Evolutionary conservation across 805 yeast genomes (phyloP).

Genomic region (Cyberlindnera nakhonratchasimensis): DNA sequence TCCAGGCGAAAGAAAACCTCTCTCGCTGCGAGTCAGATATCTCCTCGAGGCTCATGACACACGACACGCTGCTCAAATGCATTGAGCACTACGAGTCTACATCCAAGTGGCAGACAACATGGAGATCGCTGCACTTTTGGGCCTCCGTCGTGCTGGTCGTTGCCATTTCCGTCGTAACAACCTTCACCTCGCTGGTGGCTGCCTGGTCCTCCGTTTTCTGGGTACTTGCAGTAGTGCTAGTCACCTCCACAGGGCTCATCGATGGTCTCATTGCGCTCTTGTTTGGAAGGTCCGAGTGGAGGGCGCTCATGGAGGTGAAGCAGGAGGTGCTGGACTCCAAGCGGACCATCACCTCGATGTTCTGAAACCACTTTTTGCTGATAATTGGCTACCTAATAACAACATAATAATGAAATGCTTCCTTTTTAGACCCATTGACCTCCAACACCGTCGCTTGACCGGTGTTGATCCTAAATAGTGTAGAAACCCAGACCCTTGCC

Average conservation of each 20-base stretch:
- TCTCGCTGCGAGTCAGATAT: neutral
- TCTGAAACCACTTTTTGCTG: neutral
- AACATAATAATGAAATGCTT: neutral
- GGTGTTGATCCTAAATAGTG: no score
- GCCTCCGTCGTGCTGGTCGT: slow-evolving; percentile 49
- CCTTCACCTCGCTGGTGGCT: slow-evolving; percentile 53
- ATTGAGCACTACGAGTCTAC: slow-evolving; percentile 48
- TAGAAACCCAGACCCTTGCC: no score
- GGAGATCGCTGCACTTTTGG: slow-evolving; percentile 67
- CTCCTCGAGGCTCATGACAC: neutral
- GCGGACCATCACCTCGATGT: slow-evolving; percentile 2
- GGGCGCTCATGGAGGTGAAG: slow-evolving; percentile 75
- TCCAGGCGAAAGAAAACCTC: neutral
- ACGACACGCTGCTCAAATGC: slow-evolving; percentile 33
- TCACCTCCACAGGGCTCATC: slow-evolving; percentile 63
- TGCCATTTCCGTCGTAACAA: slow-evolving; percentile 50
- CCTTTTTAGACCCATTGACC: no score
- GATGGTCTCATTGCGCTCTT: slow-evolving; percentile 76
- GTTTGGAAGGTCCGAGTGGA: slow-evolving; percentile 75
- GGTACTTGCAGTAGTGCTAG: slow-evolving; percentile 48
- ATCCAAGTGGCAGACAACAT: slow-evolving; percentile 52
- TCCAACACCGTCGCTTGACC: no score
- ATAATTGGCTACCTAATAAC: neutral
- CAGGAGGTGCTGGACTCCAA: slow-evolving; percentile 52
- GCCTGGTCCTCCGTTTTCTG: slow-evolving; percentile 69